Base-by-base conservation (phyloP, 345 rosid species). In the Dipteronia dyeriana region DNA sequence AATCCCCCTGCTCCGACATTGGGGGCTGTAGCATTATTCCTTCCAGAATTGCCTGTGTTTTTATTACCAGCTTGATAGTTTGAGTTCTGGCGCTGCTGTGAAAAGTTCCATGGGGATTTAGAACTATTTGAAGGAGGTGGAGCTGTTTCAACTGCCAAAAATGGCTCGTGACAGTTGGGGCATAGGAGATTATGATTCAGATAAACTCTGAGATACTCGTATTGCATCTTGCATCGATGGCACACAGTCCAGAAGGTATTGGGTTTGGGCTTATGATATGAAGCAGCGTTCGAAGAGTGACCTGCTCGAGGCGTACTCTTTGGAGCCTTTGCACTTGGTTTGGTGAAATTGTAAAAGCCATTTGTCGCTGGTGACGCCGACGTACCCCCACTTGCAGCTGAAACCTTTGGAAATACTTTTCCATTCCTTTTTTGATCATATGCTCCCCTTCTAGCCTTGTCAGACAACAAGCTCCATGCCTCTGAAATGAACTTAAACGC, bases 381-480 rank as follows among this genome's bases (percentile, higher is more conserved):
- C 66, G 81, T 82, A 34, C 73, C 78, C 45, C 86, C 84, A 53
- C 82, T 47, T 68, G 83, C 78, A 65, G 81, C 76, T 39, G 92
- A 66, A 38, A 70, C 81, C 78, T 85, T 87, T 38, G 79, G 86
- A 75, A 72, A 80, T 26, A 74, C 62, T 23, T 84, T 83, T 31
- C 56, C 77, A 43, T 82, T 76, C 76, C 76, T 85, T 81, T 75
- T 87, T 67, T 85, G 90, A 80, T 91, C 91, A 81, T 89, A 89
- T 43, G 88, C 87, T 49, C 75, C 41, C 80, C 92, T 87, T 83
- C 66, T 86, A 16, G 86, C 76, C 75, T 81, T 88, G 43, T 91
- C 92, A 19, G 95, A 91, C 78, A 91, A 80, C 74, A 91, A 76
- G 47, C 90, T 91, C 95, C 95, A 91, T 47, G 91, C 90, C 82